A percentile compares a stretch with the other conserved stretches of the same genome.
These are phyloP conservation scores for Euryodendron excelsum DNA, from an alignment of 148 eudicot genomes.

Conservation along the genomic window DNA sequence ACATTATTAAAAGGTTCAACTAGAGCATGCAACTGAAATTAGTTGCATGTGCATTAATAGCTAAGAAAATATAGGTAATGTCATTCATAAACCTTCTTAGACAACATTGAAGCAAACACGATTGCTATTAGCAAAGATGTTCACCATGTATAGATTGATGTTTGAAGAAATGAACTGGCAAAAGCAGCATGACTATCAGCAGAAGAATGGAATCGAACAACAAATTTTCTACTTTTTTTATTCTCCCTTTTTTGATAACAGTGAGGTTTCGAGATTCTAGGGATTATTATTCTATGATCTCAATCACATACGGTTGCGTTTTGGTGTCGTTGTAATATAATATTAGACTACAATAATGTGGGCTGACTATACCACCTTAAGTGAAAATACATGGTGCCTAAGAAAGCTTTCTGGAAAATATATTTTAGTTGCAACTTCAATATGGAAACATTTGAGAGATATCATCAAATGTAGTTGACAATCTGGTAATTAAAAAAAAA, in stretches of 20 bases:
- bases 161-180: too few relatives aligned
- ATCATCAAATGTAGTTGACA: neutral
- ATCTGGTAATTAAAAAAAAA: neutral
- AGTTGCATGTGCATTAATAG: neutral
- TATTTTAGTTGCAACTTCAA: neutral
- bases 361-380: neutral
- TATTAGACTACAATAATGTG: neutral
- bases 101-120: neutral
- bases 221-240: neutral
- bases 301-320: slow-evolving; percentile 18
- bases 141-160: neutral
- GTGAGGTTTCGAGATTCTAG: slow-evolving; percentile 6
- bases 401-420: neutral
- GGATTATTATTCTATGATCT: slow-evolving; percentile 6
- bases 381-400: neutral
- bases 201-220: neutral
- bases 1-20: neutral
- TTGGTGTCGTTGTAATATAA: slow-evolving; percentile 8
- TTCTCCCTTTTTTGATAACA: neutral
- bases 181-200: too few relatives aligned
- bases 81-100: neutral
- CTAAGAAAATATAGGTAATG: neutral
- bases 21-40: neutral
- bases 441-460: neutral
- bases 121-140: neutral